phyloP scores from a whole-genome alignment of 768 basidiomycete genomes.

The Tricholoma matsutake region DNA sequence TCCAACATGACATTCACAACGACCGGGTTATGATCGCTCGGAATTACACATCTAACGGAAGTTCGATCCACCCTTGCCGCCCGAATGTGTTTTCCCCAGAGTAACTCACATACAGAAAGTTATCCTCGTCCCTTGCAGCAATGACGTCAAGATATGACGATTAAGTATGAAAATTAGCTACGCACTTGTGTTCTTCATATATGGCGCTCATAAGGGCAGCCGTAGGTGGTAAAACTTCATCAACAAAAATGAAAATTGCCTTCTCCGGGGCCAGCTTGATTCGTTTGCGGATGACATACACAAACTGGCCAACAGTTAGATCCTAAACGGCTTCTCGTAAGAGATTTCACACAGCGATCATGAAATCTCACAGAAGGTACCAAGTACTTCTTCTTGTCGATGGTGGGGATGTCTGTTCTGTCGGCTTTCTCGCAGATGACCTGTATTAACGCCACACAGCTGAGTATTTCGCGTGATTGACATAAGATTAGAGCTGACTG shows the following conservation, averaged over 20 bases:
- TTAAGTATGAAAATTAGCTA: slow-evolving; percentile 14
- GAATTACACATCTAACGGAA: slow-evolving; percentile 43
- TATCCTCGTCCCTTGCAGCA: slow-evolving; percentile 88
- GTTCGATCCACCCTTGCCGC: slow-evolving; percentile 45
- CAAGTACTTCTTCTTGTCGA: slow-evolving; percentile 99
- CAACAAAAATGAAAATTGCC: slow-evolving; percentile 99
- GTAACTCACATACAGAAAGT: slow-evolving; percentile 98
- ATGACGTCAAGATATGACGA: slow-evolving; percentile 23
- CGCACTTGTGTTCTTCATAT: slow-evolving; percentile 99
- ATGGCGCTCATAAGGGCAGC: slow-evolving; percentile 98
- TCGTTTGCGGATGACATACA: slow-evolving; percentile 99
- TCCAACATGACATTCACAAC: slow-evolving; percentile 17
- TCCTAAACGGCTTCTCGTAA: slow-evolving; percentile 50
- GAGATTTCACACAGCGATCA: slow-evolving; percentile 5
- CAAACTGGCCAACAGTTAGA: slow-evolving; percentile 96
- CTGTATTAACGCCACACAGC: slow-evolving; percentile 38
- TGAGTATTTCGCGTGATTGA: slow-evolving; percentile 4
- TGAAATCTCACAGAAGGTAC: slow-evolving; percentile 82
- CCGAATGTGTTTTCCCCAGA: slow-evolving; percentile 98
- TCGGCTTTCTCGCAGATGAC: slow-evolving; percentile 99
- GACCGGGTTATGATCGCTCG: neutral
- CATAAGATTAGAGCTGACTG: slow-evolving; percentile 53
- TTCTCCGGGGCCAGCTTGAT: slow-evolving; percentile 99
- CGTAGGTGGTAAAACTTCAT: slow-evolving; percentile 97
- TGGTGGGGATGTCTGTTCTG: slow-evolving; percentile 96